Conservation (phyloP, 2,329 filamentous ascomycete genomes). For the Neonectria faginata region DNA sequence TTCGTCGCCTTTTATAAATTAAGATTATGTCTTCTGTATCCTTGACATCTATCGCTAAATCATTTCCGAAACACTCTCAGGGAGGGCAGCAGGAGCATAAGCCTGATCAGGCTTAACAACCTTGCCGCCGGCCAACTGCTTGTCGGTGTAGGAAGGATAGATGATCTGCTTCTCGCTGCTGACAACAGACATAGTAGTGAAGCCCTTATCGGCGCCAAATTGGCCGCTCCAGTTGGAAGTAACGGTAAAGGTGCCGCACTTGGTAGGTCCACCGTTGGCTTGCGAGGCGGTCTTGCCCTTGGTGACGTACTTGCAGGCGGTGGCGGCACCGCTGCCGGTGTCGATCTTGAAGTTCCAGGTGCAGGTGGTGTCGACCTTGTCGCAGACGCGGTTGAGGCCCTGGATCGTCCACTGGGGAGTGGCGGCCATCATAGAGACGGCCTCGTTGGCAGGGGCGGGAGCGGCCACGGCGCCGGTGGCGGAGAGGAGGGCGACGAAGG, state of each 20-base stretch:
- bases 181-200: constrained; percentile 64
- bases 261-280: constrained; percentile 53
- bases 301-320: constrained; percentile 46
- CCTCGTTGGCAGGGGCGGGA: constrained; percentile 44
- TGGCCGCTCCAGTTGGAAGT: constrained; percentile 67
- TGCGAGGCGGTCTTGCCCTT: constrained; percentile 50
- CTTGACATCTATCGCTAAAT: not conserved
- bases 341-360: constrained; percentile 58
- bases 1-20: not conserved
- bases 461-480: constrained; percentile 50
- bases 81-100: constrained; percentile 51
- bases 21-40: not conserved
- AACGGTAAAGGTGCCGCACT: constrained; percentile 63
- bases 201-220: constrained; percentile 63
- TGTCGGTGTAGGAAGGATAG: constrained; percentile 65
- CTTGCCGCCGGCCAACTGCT: constrained; percentile 56
- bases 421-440: constrained; percentile 55
- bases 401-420: constrained; percentile 57
- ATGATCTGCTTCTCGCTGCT: constrained; percentile 56
- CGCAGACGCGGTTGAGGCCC: constrained; percentile 55
- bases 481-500: constrained; percentile 50
- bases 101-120: constrained; percentile 62
- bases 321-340: constrained; percentile 55
- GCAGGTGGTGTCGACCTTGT: constrained; percentile 52
- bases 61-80: constrained; percentile 8